A percentile compares a stretch with the other conserved stretches of the same genome.
Conservation (phyloP, 1,139 yeast species). For the Protomyces arabidopsidicola region DNA sequence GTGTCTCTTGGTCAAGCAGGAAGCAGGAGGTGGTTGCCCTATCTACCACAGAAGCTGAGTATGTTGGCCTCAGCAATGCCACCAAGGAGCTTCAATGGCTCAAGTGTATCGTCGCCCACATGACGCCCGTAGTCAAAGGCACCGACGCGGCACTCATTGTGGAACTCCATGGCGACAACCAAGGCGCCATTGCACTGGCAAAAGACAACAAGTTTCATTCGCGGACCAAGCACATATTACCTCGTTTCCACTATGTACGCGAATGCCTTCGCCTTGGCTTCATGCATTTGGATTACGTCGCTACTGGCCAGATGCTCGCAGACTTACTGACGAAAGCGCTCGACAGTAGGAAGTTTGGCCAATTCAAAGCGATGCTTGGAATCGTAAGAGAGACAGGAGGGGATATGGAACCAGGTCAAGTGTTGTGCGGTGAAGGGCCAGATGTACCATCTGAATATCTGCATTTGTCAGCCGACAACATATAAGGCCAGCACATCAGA, state of each 20-base stretch:
- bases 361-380: no score
- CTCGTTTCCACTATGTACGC: not conserved
- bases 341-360: no score
- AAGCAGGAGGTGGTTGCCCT: no score
- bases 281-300: not conserved
- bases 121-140: not conserved
- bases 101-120: not conserved
- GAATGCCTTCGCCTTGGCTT: not conserved
- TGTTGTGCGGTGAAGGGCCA: no score
- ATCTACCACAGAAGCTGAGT: no score
- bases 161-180: slow-evolving; percentile 32
- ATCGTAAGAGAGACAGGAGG: no score
- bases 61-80: not conserved
- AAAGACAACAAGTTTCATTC: slow-evolving; percentile 30
- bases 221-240: slow-evolving; percentile 32
- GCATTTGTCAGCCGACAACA: no score
- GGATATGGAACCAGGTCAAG: no score
- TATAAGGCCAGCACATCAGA: no score
- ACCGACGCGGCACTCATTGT: not conserved
- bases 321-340: not conserved
- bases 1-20: no score
- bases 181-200: slow-evolving; percentile 31
- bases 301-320: not conserved
- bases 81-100: not conserved
- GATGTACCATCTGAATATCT: no score